Base-by-base conservation (phyloP, 2,329 filamentous ascomycete genomes). In the Sporothrix inflata region DNA sequence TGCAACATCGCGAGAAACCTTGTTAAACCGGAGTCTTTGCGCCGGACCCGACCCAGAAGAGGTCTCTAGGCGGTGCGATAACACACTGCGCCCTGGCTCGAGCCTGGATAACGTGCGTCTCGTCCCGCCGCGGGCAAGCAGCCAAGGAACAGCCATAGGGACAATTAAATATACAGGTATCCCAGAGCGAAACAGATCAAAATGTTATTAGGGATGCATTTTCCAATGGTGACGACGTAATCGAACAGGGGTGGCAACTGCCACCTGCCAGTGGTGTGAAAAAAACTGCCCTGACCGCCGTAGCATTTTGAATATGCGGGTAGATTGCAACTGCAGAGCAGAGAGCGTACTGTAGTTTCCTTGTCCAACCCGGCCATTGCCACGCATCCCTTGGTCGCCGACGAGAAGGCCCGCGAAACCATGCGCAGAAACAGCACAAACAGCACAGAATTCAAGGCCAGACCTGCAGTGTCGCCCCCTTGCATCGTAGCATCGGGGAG, bases 171-270 rank as follows among this genome's bases (percentile, higher is more conserved):
- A 53, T 24, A 24, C 49, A 53, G 49, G 49, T 21, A 24, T 53
- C 21, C 49, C 49, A 27, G n/a, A 24, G 49, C 49, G n/a, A 24
- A 57, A 57, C 53, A 34, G 3, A 14, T 34, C 21, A 47, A 47
- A 47, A 47, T 19, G 57, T 63, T 24, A 40, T 63, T 53, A 19
- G 30, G 45, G 66, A 30, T 27, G 49, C 49, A 42, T 57, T 69
- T 57, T 57, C 30, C 21, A 27, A 53, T 53, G 63, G 51, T 42
- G 55, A 69, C 65, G 65, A 72, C 66, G 71, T 72, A 69, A 67
- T 72, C 53, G 45, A 68, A 45, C 63, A 49, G 49, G 49, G 34
- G 16, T 21, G 16, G 7, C 27, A 42, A 19, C 19, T 40, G 34
- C n/a, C 34, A 61, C 30, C 45, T 49, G 45, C 27, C 53, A 57